Conservation (phyloP, 345 rosid species). For the Chamaenerion angustifolium region DNA sequence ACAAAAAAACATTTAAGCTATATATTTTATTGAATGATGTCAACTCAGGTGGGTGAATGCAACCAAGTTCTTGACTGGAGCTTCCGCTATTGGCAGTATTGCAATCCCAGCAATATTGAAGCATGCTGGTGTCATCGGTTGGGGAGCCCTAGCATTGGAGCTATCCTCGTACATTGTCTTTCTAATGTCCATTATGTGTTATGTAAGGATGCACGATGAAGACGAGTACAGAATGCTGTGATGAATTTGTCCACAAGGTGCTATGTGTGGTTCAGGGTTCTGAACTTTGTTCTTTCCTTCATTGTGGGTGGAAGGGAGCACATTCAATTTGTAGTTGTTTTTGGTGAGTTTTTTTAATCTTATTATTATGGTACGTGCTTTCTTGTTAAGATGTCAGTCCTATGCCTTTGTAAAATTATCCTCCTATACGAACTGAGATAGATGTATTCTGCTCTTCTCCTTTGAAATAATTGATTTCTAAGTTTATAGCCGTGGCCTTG, state of each 20-base stretch:
- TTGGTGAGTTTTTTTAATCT: too few species aligned
- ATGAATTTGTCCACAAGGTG: not conserved
- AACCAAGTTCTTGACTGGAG: constrained; percentile 88
- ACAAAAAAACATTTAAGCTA: not conserved
- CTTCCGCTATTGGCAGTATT: constrained; percentile 78
- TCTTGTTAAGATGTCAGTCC: not conserved
- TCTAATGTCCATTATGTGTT: constrained; percentile 59
- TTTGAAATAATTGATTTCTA: too few species aligned
- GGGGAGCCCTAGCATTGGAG: constrained; percentile 88
- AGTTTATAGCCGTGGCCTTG: too few species aligned
- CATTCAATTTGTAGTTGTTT: too few species aligned
- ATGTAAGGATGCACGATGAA: constrained; percentile 32
- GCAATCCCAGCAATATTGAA: constrained; percentile 86
- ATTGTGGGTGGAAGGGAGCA: too few species aligned
- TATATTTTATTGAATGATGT: constrained; percentile 1
- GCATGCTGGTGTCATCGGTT: constrained; percentile 82
- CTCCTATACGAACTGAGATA: too few species aligned
- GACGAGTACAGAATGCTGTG: constrained; percentile 41
- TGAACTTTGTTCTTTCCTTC: too few species aligned
- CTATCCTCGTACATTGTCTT: constrained; percentile 66
- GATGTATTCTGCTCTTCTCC: too few species aligned
- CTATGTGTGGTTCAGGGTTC: too few species aligned
- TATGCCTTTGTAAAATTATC: not conserved
- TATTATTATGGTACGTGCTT: too few species aligned
- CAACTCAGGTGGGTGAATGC: constrained; percentile 72